Percentiles rank a stretch among this genome's conserved stretches.
Evolutionary conservation across 345 rosid genomes (phyloP).

Genomic region (Erodium maritimum): DNA sequence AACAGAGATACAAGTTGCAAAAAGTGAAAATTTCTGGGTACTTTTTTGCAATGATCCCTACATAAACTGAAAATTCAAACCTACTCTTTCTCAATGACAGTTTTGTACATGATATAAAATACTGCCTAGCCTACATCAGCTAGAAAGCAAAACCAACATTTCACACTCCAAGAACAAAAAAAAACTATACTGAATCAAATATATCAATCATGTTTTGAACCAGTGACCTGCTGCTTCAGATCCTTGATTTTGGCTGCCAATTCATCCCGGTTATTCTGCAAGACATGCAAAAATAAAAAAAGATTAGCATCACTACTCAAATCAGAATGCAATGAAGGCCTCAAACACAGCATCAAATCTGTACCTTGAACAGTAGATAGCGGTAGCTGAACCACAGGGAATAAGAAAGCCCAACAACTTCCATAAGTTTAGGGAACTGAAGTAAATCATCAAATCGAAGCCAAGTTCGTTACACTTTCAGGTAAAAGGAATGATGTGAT

Average conservation of each 20-base stretch:
- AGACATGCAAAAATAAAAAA: neutral
- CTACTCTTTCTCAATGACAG: no score
- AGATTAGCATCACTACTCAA: neutral
- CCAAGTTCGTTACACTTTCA: no score
- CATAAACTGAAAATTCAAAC: no score
- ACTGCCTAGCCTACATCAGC: no score
- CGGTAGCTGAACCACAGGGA: conserved; percentile 69
- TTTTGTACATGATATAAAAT: no score
- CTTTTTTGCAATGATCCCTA: no score
- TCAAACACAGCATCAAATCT: neutral
- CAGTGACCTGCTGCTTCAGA: conserved; percentile 61
- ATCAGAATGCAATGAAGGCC: neutral
- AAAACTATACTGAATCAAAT: no score
- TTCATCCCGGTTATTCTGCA: conserved; percentile 64
- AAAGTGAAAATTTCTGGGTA: no score
- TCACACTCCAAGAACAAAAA: no score
- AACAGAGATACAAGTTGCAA: no score
- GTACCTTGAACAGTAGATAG: conserved; percentile 76
- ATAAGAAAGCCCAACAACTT: conserved; percentile 85
- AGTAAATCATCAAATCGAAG: no score
- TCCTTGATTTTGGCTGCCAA: conserved; percentile 47
- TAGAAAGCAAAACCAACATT: no score
- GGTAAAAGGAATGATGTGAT: neutral
- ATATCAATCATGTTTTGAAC: conserved; percentile 33
- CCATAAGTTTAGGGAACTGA: conserved; percentile 80